Percentiles rank a stretch among this genome's conserved stretches.
phyloP scores from a whole-genome alignment of 225 moss, liverwort and hornwort species.

The Pleurozium schreberi region DNA sequence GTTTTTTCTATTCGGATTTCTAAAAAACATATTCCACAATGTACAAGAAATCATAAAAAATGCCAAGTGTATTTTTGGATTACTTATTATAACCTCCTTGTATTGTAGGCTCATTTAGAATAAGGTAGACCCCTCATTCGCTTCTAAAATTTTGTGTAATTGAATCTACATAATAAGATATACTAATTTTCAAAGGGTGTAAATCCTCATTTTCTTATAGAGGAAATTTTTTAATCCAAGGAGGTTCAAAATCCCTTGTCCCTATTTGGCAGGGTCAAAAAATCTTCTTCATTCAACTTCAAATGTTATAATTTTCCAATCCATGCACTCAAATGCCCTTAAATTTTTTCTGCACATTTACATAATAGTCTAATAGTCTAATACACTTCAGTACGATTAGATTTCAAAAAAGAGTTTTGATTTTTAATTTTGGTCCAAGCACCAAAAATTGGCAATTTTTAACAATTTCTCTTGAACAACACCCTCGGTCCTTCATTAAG shows the following conservation, averaged over 20 bases:
- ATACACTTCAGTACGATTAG: accelerated
- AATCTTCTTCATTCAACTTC: not conserved
- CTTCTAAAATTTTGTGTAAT: not conserved
- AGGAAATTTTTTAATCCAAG: not conserved
- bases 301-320: not conserved
- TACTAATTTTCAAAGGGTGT: not conserved
- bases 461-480: not conserved
- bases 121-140: not conserved
- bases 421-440: not conserved
- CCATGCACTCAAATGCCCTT: accelerated
- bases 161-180: not conserved
- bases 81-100: not conserved
- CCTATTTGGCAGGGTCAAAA: accelerated
- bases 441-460: not conserved
- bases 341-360: not conserved
- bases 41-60: not conserved
- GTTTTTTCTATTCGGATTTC: not conserved
- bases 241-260: not conserved
- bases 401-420: accelerated
- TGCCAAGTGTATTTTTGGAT: not conserved
- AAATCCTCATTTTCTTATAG: not conserved
- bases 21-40: not conserved
- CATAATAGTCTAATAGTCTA: too few species aligned
- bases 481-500: accelerated
- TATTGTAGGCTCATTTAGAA: accelerated